A percentile compares a stretch with the other conserved stretches of the same genome.
Conservation (phyloP, 495 filamentous ascomycete species). For the Neurospora sp. region DNA sequence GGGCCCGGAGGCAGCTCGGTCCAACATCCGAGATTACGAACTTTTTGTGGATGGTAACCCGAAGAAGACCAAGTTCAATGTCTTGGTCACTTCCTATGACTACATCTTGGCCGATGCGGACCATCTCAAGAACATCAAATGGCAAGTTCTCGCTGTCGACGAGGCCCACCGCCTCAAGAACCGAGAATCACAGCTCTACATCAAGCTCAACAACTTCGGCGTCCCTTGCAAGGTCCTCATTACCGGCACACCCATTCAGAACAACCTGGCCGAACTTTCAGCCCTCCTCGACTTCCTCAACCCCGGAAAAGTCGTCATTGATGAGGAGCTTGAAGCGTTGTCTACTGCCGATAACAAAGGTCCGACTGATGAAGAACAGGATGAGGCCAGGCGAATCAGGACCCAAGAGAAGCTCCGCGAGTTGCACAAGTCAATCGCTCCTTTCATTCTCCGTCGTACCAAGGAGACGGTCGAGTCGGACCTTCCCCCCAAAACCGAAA, state of each 20-base stretch:
- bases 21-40: constrained; percentile 78
- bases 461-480: constrained; percentile 96
- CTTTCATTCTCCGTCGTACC: constrained; percentile 91
- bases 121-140: constrained; percentile 78
- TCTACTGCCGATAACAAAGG: constrained; percentile 31
- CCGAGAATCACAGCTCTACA: constrained; percentile 82
- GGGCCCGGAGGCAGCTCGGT: constrained; percentile 71
- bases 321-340: constrained; percentile 70
- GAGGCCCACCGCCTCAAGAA: constrained; percentile 98
- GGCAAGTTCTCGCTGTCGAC: constrained; percentile 94
- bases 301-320: constrained; percentile 75
- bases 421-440: constrained; percentile 65
- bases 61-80: constrained; percentile 85
- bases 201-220: constrained; percentile 73
- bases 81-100: constrained; percentile 91
- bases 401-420: constrained; percentile 43
- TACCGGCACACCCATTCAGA: constrained; percentile 95
- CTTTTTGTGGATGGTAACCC: constrained; percentile 73
- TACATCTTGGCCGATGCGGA: constrained; percentile 73
- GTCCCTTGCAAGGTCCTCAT: constrained; percentile 82
- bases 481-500: constrained; percentile 91
- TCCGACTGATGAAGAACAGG: constrained; percentile 15
- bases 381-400: constrained; percentile 25
- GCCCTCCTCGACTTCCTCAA: constrained; percentile 93
- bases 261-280: constrained; percentile 84